Conservation (phyloP, 768 basidiomycete genomes). For the Tubosaeta brunneosetosa region DNA sequence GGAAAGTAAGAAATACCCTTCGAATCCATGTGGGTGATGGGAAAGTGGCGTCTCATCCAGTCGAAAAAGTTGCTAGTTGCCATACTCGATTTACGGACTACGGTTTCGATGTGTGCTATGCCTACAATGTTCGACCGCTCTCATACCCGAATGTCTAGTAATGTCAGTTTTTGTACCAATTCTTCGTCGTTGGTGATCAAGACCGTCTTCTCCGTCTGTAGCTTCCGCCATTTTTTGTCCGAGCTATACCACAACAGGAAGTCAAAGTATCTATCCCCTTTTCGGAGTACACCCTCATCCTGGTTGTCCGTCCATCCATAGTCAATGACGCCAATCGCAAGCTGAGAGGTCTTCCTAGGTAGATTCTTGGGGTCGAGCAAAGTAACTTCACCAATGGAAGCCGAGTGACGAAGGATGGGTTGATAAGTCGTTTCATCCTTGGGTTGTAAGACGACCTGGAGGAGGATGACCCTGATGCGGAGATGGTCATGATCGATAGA, state of each 20-base stretch:
- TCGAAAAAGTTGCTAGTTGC: too few species aligned
- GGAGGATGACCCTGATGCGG: slow-evolving; percentile 7
- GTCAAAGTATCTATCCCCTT: slow-evolving; percentile 12
- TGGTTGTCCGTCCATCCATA: slow-evolving; percentile 15
- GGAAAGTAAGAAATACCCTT: background rate
- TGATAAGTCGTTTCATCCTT: background rate
- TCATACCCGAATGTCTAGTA: background rate
- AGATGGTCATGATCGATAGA: slow-evolving; percentile 4
- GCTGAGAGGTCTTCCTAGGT: background rate
- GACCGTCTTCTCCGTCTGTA: slow-evolving; percentile 15
- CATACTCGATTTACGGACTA: too few species aligned
- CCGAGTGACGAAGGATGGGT: background rate
- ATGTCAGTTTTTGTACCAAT: slow-evolving; percentile 5
- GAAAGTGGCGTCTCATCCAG: too few species aligned
- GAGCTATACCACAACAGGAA: slow-evolving; percentile 13
- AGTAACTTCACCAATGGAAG: slow-evolving; percentile 5
- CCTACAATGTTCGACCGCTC: too few species aligned
- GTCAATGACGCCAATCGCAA: slow-evolving; percentile 21
- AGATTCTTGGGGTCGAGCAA: background rate
- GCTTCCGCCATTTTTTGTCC: slow-evolving; percentile 5
- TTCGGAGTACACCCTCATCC: slow-evolving; percentile 5
- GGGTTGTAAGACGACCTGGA: slow-evolving; percentile 4
- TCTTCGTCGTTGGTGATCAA: slow-evolving; percentile 9
- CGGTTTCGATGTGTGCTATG: too few species aligned
- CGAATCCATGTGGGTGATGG: background rate